Evolutionary conservation across 2,329 filamentous ascomycete species (phyloP).

Genomic region (Fusarium marasasianum): DNA sequence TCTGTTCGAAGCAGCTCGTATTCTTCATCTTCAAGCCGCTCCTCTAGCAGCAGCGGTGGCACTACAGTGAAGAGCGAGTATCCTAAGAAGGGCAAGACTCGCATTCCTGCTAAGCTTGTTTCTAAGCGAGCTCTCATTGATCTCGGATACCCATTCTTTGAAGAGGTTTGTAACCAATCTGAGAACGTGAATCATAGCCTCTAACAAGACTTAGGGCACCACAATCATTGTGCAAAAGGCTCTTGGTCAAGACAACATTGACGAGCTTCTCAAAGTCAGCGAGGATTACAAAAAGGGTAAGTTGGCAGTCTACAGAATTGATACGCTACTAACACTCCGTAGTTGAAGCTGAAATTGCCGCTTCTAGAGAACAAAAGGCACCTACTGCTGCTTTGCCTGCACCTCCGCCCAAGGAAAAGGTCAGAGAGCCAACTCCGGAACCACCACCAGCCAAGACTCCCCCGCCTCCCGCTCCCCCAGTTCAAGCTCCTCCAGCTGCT

Average conservation of each 20-base stretch:
- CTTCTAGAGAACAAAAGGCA: conserved; percentile 15
- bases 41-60: conserved; percentile 58
- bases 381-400: conserved; percentile 46
- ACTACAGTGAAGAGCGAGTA: conserved; percentile 69
- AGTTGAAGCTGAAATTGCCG: conserved; percentile 31
- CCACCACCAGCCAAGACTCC: conserved; percentile 44
- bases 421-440: conserved; percentile 50
- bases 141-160: conserved; percentile 84
- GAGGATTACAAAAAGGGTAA: conserved; percentile 75
- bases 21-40: conserved; percentile 55
- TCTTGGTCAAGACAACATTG: conserved; percentile 89
- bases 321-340: background rate
- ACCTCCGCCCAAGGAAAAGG: conserved; percentile 35
- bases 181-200: background rate
- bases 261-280: conserved; percentile 85
- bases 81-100: conserved; percentile 87
- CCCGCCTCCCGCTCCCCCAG: conserved; percentile 28
- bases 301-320: conserved; percentile 15
- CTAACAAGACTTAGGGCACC: conserved; percentile 66
- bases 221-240: conserved; percentile 85
- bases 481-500: conserved; percentile 17
- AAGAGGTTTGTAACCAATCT: conserved; percentile 70
- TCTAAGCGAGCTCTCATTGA: conserved; percentile 84
- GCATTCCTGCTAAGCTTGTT: conserved; percentile 83
- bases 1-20: conserved; percentile 55